A percentile compares a stretch with the other conserved stretches of the same genome.
phyloP scores from a whole-genome alignment of 2,329 filamentous ascomycete genomes.

The Alternaria sp. region DNA sequence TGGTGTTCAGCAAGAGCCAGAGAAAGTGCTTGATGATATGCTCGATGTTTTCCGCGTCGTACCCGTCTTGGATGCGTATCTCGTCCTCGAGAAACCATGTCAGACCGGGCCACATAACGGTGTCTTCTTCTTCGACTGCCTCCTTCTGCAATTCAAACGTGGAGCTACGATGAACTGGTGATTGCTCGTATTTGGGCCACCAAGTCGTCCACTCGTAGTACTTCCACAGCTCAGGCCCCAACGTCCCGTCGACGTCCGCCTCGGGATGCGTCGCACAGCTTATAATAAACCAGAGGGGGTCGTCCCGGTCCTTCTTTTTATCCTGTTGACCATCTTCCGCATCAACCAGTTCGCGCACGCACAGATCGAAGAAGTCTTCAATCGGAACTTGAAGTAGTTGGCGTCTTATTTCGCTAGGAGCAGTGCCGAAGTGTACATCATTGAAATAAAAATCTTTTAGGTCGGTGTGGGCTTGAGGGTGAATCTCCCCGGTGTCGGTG shows the following conservation, averaged over 20 bases:
- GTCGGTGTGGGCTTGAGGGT: background rate
- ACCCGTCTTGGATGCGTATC: background rate
- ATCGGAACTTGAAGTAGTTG: background rate
- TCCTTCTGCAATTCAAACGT: too few species aligned
- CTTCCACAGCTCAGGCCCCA: background rate
- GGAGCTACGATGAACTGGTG: too few species aligned
- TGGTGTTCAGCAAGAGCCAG: background rate
- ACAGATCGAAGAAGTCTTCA: background rate
- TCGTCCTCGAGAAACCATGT: background rate
- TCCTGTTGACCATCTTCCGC: background rate
- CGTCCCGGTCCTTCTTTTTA: background rate
- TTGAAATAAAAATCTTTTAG: too few species aligned
- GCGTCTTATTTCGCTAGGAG: background rate
- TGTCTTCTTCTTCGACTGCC: too few species aligned
- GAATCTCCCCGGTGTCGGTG: background rate
- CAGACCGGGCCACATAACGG: background rate
- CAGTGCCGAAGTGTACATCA: background rate
- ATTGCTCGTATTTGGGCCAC: background rate
- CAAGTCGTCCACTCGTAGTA: background rate
- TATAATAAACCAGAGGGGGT: background rate
- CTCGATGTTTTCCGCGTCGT: background rate
- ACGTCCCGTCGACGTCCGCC: accelerated
- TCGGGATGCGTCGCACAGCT: background rate
- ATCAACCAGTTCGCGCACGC: background rate
- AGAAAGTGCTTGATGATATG: background rate